These are phyloP conservation scores for Phytophthora pluvialis DNA, from an alignment of 352 stramenopile genomes.

Conservation along the genomic window DNA sequence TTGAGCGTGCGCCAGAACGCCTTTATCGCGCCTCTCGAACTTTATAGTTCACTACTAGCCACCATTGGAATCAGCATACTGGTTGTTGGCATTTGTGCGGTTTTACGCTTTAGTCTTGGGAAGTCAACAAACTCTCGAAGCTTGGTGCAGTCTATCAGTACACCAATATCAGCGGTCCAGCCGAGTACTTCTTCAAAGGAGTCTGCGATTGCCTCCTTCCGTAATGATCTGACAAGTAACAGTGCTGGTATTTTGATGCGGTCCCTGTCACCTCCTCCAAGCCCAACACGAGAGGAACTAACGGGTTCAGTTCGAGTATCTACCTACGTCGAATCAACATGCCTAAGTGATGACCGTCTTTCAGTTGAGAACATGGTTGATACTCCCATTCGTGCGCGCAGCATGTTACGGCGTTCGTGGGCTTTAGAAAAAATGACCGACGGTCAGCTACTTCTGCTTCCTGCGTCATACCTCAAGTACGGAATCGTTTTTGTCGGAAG, in stretches of 20 bases:
- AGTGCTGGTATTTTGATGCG: constrained; percentile 37
- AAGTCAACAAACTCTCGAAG: constrained; percentile 4
- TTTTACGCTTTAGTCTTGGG: constrained; percentile 28
- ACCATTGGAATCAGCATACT: constrained; percentile 26
- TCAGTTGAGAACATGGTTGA: constrained; percentile 42
- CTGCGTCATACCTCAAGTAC: constrained; percentile 51
- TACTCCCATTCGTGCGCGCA: constrained; percentile 51
- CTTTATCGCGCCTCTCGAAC: constrained; percentile 8
- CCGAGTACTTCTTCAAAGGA: background rate
- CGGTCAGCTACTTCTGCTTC: constrained; percentile 45
- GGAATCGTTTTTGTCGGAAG: constrained; percentile 44
- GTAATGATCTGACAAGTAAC: constrained; percentile 22
- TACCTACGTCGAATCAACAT: constrained; percentile 13
- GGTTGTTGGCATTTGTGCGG: constrained; percentile 21
- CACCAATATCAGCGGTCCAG: constrained; percentile 20
- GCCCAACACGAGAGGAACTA: constrained; percentile 7
- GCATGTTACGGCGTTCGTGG: constrained; percentile 48
- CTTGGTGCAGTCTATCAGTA: constrained; percentile 24
- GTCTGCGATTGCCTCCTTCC: background rate
- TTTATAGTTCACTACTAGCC: constrained; percentile 32
- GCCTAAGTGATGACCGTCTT: constrained; percentile 30
- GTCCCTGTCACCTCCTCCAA: constrained; percentile 31
- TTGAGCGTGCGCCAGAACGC: constrained; percentile 28
- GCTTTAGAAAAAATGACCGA: constrained; percentile 43
- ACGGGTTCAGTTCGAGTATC: constrained; percentile 6